phyloP scores from a whole-genome alignment of 139 green algal genomes.

The Chlorella ohadii region DNA sequence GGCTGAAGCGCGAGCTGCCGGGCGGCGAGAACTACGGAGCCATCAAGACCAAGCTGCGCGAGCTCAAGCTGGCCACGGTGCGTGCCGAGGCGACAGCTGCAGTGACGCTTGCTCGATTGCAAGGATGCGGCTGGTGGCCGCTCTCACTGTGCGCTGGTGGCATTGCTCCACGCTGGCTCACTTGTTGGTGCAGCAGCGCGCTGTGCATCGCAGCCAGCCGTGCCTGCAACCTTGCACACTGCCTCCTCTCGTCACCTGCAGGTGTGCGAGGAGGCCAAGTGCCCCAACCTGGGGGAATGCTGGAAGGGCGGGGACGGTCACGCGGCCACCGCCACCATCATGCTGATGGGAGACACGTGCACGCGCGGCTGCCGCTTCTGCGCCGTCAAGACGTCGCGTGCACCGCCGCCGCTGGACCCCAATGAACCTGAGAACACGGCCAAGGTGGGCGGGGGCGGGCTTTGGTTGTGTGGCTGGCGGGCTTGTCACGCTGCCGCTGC shows the following conservation, averaged over 20 bases:
- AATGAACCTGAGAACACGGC: slow-evolving; percentile 94
- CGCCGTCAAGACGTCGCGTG: slow-evolving; percentile 90
- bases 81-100: no score
- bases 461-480: no score
- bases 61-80: slow-evolving; percentile 94
- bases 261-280: slow-evolving; percentile 95
- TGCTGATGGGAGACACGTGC: slow-evolving; percentile 97
- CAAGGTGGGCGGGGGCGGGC: slow-evolving; percentile 41
- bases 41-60: slow-evolving; percentile 93
- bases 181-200: no score
- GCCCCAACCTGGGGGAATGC: slow-evolving; percentile 98
- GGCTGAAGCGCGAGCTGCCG: slow-evolving; percentile 95
- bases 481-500: no score
- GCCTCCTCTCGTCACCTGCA: no score
- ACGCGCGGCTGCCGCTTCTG: slow-evolving; percentile 94
- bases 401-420: slow-evolving; percentile 91
- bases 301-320: slow-evolving; percentile 90
- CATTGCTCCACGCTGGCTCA: no score
- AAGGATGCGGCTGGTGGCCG: no score
- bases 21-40: slow-evolving; percentile 83
- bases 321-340: slow-evolving; percentile 99
- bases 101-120: no score
- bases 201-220: no score
- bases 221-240: no score
- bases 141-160: no score